Conservation (phyloP, 1,284 basidiomycete genomes). For the Cryptococcus sp. region DNA sequence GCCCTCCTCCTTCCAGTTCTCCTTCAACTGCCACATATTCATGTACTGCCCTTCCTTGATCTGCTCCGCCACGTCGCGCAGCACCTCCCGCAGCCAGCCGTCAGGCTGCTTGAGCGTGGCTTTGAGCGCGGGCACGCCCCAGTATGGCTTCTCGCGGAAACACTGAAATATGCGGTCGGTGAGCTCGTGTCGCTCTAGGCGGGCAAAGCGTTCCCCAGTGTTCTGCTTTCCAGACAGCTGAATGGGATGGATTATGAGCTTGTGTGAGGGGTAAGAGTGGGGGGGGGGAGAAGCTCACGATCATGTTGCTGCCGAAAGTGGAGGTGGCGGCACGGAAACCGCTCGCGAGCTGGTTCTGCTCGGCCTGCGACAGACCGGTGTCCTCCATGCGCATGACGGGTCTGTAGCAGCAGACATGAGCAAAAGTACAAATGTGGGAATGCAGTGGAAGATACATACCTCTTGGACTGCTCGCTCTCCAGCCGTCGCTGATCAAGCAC, state of each 20-base stretch:
- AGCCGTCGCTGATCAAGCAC: constrained; percentile 48
- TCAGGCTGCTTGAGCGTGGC: constrained; percentile 87
- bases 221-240: constrained; percentile 13
- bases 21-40: constrained; percentile 50
- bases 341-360: constrained; percentile 40
- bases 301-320: constrained; percentile 37
- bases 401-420: constrained; percentile 10
- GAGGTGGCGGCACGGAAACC: constrained; percentile 37
- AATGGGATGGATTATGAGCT: background rate
- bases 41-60: constrained; percentile 68
- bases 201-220: constrained; percentile 75
- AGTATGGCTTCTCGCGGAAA: constrained; percentile 75
- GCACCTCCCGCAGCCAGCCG: constrained; percentile 80
- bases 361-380: constrained; percentile 32
- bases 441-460: constrained; percentile 20
- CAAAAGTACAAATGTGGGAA: background rate
- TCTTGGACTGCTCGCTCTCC: constrained; percentile 50
- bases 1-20: constrained; percentile 23
- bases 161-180: constrained; percentile 77
- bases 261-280: background rate
- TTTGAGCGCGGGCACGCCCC: constrained; percentile 76
- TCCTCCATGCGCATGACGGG: constrained; percentile 51
- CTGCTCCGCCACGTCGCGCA: constrained; percentile 74
- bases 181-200: constrained; percentile 83
- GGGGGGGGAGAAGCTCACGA: constrained; percentile 23